Percentiles rank a stretch among this genome's conserved stretches.
Evolutionary conservation across 768 basidiomycete species (phyloP).

Genomic region (Hypsizygus marmoreus): DNA sequence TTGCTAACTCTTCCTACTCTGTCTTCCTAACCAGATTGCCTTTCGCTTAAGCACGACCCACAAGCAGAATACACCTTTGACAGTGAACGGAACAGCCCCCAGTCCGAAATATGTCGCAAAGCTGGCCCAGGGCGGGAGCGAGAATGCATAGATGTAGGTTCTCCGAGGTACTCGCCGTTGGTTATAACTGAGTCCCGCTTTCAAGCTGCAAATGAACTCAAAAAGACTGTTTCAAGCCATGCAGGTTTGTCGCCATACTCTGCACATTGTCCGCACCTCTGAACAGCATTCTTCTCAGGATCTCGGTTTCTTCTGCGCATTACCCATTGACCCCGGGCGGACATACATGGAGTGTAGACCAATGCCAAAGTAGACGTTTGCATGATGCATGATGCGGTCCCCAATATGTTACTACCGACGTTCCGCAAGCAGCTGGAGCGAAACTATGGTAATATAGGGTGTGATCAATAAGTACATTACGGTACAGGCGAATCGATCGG

Average conservation of each 20-base stretch:
- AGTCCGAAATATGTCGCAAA: conserved; percentile 62
- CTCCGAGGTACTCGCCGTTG: not conserved
- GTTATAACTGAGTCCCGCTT: not conserved
- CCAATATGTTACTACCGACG: conserved; percentile 24
- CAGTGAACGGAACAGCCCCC: conserved; percentile 55
- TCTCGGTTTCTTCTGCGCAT: conserved; percentile 67
- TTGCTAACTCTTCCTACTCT: not conserved
- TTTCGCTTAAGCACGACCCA: conserved; percentile 42
- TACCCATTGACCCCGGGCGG: conserved; percentile 64
- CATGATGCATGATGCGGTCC: conserved; percentile 25
- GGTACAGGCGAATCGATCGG: not conserved
- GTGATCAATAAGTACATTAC: not conserved
- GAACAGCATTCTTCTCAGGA: conserved; percentile 37
- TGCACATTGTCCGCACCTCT: not conserved
- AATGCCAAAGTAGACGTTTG: conserved; percentile 43
- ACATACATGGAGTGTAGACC: conserved; percentile 73
- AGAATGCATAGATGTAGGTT: conserved; percentile 60
- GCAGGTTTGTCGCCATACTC: conserved; percentile 51
- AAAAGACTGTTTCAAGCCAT: conserved; percentile 68
- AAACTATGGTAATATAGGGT: no score
- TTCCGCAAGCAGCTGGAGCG: no score
- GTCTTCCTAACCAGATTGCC: not conserved
- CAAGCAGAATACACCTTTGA: conserved; percentile 61
- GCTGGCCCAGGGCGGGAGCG: conserved; percentile 35
- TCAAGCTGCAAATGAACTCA: conserved; percentile 62